A percentile compares a stretch with the other conserved stretches of the same genome.
These are phyloP conservation scores for Panicum miliaceum DNA, from an alignment of 176 grass and related monocot species.

Conservation along the genomic window DNA sequence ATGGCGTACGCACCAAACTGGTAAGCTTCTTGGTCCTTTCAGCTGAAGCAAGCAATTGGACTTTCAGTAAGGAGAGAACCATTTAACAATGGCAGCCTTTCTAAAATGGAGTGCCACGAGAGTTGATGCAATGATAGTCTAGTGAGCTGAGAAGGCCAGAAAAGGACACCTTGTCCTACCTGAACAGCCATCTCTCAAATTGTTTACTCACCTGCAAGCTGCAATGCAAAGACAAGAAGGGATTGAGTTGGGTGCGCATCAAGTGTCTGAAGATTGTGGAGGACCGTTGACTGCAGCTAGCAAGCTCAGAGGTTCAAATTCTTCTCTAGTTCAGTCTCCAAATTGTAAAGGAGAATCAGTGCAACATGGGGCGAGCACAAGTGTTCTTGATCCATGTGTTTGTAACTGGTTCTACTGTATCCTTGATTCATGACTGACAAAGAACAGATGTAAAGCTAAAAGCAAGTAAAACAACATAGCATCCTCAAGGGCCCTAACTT, in stretches of 20 bases:
- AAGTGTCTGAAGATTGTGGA: background rate
- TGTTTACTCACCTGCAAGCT: background rate
- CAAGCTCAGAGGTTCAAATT: background rate
- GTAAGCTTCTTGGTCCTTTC: slow-evolving; percentile 10
- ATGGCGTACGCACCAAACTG: background rate
- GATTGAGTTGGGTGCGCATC: background rate
- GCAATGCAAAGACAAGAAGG: background rate
- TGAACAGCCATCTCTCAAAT: background rate
- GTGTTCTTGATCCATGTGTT: too few relatives aligned
- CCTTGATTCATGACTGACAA: background rate
- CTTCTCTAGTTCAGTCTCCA: background rate
- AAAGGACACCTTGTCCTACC: background rate
- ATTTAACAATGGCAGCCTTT: slow-evolving; percentile 15
- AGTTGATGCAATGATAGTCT: slow-evolving; percentile 1
- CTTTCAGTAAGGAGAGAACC: slow-evolving; percentile 8
- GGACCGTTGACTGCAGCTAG: background rate
- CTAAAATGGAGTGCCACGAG: background rate
- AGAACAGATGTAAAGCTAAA: background rate
- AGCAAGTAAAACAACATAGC: background rate
- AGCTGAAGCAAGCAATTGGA: slow-evolving; percentile 30
- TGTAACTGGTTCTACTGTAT: too few relatives aligned
- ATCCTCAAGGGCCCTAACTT: background rate
- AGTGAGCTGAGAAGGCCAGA: slow-evolving; percentile 6
- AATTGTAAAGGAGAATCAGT: background rate
- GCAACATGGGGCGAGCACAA: background rate